phyloP scores from a whole-genome alignment of 2,329 filamentous ascomycete genomes.

The Neonectria magnoliae region DNA sequence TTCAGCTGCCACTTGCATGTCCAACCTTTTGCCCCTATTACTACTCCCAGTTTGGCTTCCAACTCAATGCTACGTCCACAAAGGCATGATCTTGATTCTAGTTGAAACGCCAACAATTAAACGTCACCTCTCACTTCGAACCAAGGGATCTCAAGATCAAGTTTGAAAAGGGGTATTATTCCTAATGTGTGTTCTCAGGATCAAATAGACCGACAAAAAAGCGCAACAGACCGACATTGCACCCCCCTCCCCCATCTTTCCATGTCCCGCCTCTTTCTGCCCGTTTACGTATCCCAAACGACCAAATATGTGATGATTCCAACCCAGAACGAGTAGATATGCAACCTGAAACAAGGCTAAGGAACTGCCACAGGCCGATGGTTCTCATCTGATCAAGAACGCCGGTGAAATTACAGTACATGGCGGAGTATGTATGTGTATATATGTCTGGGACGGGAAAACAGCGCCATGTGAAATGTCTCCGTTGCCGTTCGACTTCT shows the following conservation, averaged over 20 bases:
- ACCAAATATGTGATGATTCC: slow-evolving; percentile 19
- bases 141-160: not conserved
- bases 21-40: not conserved
- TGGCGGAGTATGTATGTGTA: slow-evolving; percentile 32
- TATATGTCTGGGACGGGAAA: slow-evolving; percentile 33
- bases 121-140: not conserved
- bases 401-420: slow-evolving; percentile 26
- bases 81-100: too few species aligned
- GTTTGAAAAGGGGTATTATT: slow-evolving; percentile 43
- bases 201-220: slow-evolving; percentile 38
- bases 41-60: too few species aligned
- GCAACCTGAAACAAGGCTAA: slow-evolving; percentile 18
- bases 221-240: slow-evolving; percentile 26
- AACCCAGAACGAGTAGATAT: slow-evolving; percentile 19
- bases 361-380: slow-evolving; percentile 3
- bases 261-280: slow-evolving; percentile 21
- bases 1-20: not conserved
- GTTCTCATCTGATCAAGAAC: slow-evolving; percentile 25
- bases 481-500: slow-evolving; percentile 25
- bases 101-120: too few species aligned
- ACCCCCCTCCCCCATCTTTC: slow-evolving; percentile 22
- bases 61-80: too few species aligned
- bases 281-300: slow-evolving; percentile 18
- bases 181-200: slow-evolving; percentile 41
- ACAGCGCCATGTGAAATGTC: slow-evolving; percentile 29